A percentile compares a stretch with the other conserved stretches of the same genome.
These are phyloP conservation scores for Mucor lusitanicus DNA, from an alignment of 371 early-diverging fungal genomes.

Conservation along the genomic window DNA sequence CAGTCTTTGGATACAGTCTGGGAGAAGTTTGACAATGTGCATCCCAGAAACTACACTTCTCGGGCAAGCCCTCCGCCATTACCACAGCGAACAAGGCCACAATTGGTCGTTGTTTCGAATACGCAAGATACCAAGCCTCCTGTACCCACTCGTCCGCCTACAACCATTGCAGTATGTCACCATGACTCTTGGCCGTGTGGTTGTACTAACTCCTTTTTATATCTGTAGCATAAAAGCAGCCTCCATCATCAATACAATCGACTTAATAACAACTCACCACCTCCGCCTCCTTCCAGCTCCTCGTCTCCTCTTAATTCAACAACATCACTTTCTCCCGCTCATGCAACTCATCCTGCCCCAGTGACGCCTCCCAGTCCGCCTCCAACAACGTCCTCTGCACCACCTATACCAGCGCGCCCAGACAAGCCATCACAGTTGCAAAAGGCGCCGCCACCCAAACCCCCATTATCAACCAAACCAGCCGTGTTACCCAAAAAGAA, in stretches of 20 bases:
- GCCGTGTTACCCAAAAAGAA: slow-evolving; percentile 7
- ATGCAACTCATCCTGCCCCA: neutral
- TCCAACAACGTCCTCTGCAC: slow-evolving; percentile 12
- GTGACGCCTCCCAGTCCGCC: neutral
- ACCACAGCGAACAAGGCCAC: slow-evolving; percentile 27
- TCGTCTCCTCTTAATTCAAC: neutral
- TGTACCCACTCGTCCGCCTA: slow-evolving; percentile 14
- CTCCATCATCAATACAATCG: neutral
- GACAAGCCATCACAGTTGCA: slow-evolving; percentile 15
- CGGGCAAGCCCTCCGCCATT: slow-evolving; percentile 27
- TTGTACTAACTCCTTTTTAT: neutral
- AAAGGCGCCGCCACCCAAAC: slow-evolving; percentile 40
- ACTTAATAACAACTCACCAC: neutral
- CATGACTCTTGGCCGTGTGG: neutral
- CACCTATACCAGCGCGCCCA: slow-evolving; percentile 36
- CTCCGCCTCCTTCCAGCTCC: slow-evolving; percentile 11
- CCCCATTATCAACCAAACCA: slow-evolving; percentile 32
- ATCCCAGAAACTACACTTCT: slow-evolving; percentile 24
- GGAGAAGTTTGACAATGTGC: slow-evolving; percentile 83
- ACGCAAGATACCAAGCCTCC: slow-evolving; percentile 13
- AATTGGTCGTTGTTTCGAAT: slow-evolving; percentile 19
- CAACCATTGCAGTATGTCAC: slow-evolving; percentile 8
- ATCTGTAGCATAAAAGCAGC: neutral
- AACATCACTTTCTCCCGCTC: neutral
- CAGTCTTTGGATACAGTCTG: slow-evolving; percentile 75